These are phyloP conservation scores for Pyracantha coccinea DNA, from an alignment of 331 rosid species.

Conservation along the genomic window DNA sequence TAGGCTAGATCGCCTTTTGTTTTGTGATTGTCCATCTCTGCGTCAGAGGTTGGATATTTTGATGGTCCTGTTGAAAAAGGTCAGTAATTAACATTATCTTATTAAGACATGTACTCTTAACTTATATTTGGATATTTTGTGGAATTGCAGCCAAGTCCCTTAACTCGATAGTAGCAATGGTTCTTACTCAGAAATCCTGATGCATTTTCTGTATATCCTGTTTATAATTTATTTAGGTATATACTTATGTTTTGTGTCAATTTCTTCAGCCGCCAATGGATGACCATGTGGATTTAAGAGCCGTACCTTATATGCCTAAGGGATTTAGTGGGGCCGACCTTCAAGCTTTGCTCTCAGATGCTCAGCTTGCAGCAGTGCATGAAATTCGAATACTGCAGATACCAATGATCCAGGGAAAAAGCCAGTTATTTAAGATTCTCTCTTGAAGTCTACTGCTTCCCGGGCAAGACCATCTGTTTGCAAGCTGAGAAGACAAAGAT, in stretches of 20 bases:
- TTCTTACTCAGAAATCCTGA: too few species aligned
- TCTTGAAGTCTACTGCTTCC: constrained; percentile 58
- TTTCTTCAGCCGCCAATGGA: constrained; percentile 62
- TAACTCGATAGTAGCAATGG: too few species aligned
- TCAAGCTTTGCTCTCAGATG: constrained; percentile 93
- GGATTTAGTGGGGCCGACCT: constrained; percentile 98
- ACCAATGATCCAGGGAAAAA: constrained; percentile 30
- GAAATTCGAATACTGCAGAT: constrained; percentile 42
- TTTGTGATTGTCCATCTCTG: constrained; percentile 79
- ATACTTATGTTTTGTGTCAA: not conserved
- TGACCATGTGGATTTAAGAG: constrained; percentile 57
- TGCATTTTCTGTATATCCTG: too few species aligned
- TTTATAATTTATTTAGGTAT: too few species aligned
- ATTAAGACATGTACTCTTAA: not conserved
- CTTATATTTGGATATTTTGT: not conserved
- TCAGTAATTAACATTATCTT: constrained; percentile 18
- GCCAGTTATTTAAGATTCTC: constrained; percentile 60
- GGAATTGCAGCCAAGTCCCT: too few species aligned
- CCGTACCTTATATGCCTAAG: constrained; percentile 67
- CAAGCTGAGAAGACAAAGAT: constrained; percentile 67
- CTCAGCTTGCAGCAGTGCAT: constrained; percentile 95
- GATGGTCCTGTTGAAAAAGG: constrained; percentile 79
- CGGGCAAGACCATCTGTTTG: constrained; percentile 81
- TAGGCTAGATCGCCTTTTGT: constrained; percentile 89
- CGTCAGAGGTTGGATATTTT: constrained; percentile 83